Base-by-base conservation (phyloP, 2,329 filamentous ascomycete genomes). In the Ophiostoma ips region DNA sequence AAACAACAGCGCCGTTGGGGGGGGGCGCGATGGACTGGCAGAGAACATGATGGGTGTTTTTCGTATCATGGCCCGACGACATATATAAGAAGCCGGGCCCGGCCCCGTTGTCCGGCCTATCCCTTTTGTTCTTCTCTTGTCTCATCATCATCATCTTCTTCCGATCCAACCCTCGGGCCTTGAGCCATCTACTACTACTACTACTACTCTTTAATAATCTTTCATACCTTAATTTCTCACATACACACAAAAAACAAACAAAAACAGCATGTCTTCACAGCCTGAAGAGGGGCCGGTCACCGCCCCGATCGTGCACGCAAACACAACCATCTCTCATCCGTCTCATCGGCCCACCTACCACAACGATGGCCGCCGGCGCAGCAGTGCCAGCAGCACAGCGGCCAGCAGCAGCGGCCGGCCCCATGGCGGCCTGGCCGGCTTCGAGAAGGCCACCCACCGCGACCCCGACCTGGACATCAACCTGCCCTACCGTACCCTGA, bases 401-500 rank as follows among this genome's bases (percentile, higher is more conserved):
- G 50, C 46, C 46, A 50, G 36, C 35, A 44, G 41, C 44, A 41
- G 36, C 41, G 28, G 13, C 18, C 21, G 19, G 8, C 37, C 16
- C 36, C 37, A 18, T 31, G 30, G 34, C 15, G 21, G 28, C 31
- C 28, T 18, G 11, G 24, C 16, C 28, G 33, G n/a, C 40, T 13
- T n/a, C 18, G 28, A 28, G 5, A 56, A 57, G 47, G 50, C 52
- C 24, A 28, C 24, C 36, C 36, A 75, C 35, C 53, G 52, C 18
- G 58, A 60, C 46, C 56, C 58, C 3, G 48, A 54, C 2, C 58
- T 59, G 24, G 66, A 68, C 55, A 52, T 65, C 53, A 66, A 79
- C 56, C 70, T 82, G 9, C 78, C 78, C 3, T 71, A 73, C 53
- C 72, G 76, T 52, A 75, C 73, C 10, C 65, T 81, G 31, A 74